Percentiles rank a stretch among this genome's conserved stretches.
These are phyloP conservation scores for Dendrobium catenatum DNA, from an alignment of 106 monocot genomes.

Conservation along the genomic window DNA sequence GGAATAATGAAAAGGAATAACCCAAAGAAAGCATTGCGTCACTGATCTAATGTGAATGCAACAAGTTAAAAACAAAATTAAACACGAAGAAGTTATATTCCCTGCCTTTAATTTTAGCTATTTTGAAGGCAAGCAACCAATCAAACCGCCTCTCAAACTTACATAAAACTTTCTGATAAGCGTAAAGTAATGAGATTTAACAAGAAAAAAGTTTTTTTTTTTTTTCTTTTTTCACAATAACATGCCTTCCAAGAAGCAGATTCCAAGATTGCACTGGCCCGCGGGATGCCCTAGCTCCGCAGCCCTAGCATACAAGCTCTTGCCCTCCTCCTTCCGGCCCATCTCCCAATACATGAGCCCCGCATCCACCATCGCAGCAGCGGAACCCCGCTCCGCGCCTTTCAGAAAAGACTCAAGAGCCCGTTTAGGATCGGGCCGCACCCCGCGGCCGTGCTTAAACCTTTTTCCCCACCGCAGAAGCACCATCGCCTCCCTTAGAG, in stretches of 20 bases:
- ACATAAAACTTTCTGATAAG: not conserved
- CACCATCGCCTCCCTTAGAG: slow-evolving; percentile 55
- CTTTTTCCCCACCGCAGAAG: slow-evolving; percentile 54
- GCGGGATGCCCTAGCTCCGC: slow-evolving; percentile 50
- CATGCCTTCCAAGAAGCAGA: slow-evolving; percentile 56
- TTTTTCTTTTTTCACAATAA: not conserved
- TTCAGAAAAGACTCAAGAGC: slow-evolving; percentile 52
- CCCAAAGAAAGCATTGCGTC: not conserved
- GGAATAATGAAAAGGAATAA: not conserved
- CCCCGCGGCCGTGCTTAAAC: slow-evolving; percentile 30
- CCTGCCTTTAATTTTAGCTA: not conserved
- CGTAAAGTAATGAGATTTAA: not conserved
- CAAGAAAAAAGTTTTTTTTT: not conserved
- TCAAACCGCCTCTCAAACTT: not conserved
- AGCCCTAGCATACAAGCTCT: slow-evolving; percentile 37
- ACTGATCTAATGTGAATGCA: not conserved
- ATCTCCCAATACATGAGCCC: slow-evolving; percentile 70
- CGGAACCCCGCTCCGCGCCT: slow-evolving; percentile 38
- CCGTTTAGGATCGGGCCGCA: slow-evolving; percentile 11
- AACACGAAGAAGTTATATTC: not conserved
- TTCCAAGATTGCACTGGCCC: slow-evolving; percentile 50
- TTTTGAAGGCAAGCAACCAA: not conserved
- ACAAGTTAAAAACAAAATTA: not conserved
- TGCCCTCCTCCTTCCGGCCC: slow-evolving; percentile 54
- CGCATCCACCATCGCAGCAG: slow-evolving; percentile 66